Percentiles rank a stretch among this genome's conserved stretches.
Conservation (phyloP, 2,329 filamentous ascomycete genomes). For the Hymenoscyphus albidus region DNA sequence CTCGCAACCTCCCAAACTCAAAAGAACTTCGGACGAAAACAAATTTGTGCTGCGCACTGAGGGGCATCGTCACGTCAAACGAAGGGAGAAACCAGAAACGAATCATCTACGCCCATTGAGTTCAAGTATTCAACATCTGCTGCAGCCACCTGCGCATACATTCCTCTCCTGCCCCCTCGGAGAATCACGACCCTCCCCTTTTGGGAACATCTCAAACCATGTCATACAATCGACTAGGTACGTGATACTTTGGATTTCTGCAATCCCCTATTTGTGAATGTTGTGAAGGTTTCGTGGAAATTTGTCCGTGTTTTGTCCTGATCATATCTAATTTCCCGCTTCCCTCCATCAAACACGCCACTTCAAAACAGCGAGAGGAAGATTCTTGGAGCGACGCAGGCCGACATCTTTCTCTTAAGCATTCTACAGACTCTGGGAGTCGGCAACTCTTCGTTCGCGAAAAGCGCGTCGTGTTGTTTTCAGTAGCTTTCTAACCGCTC, state of each 20-base stretch:
- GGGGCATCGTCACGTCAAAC: background rate
- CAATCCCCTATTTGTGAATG: conserved; percentile 1
- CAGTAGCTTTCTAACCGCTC: conserved; percentile 26
- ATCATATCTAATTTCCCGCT: background rate
- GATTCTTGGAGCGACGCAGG: conserved; percentile 1
- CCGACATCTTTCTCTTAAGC: background rate
- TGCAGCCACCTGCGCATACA: conserved; percentile 5
- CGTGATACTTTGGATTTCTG: conserved; percentile 37
- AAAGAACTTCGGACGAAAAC: background rate
- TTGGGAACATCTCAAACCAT: conserved; percentile 39
- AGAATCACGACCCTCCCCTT: background rate
- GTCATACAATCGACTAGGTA: conserved; percentile 73
- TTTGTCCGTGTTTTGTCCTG: background rate
- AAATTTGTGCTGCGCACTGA: background rate
- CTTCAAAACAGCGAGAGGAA: conserved; percentile 3
- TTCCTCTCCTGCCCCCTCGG: conserved; percentile 6
- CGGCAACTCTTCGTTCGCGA: conserved; percentile 10
- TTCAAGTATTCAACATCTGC: background rate
- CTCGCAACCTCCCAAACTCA: background rate
- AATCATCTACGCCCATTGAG: background rate
- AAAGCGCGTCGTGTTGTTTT: background rate
- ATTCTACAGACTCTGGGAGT: conserved; percentile 28
- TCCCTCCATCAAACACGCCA: conserved; percentile 1
- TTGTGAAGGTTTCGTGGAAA: conserved; percentile 12
- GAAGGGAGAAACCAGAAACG: background rate